Base-by-base conservation (phyloP, 2,329 filamentous ascomycete species). In the Fusarium xylarioides region DNA sequence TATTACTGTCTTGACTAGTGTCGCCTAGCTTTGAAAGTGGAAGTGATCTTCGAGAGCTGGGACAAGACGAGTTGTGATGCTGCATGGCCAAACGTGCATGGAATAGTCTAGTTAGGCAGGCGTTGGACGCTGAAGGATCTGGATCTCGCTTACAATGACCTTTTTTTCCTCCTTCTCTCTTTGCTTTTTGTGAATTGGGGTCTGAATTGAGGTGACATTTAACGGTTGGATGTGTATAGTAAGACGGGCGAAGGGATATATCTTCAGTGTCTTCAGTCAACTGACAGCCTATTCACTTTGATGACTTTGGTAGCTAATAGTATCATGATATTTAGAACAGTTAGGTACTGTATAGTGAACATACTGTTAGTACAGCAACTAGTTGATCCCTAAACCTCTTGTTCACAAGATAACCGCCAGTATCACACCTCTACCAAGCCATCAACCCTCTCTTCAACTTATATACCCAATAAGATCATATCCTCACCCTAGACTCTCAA, bases 41-140 rank as follows among this genome's bases (percentile, higher is more conserved):
- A 67, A 74, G 57, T 67, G 66, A 71, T 73, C 70, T 64, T 60
- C 66, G 21, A 67, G 4, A 60, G 43, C 40, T 62, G 47, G 47
- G 49, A 50, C 63, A 66, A 32, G 23, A 57, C 44, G 42, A 62
- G 30, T 53, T 42, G 23, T 47, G 46, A 43, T 54, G 37, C 26
- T 69, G 35, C 49, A 52, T 46, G 38, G 26, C 34, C 30, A 68
- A 43, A 54, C 52, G 18, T 58, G 63, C 53, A 68, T 67, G 53
- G 50, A 59, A 60, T 32, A 49, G 44, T 69, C 49, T 69, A 28
- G 26, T 28, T 28, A 54, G 44, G 54, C 63, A 50, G 42, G 50
- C 49, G 44, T 53, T 40, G 42, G 44, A 42, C 44, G 35, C 40
- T 37, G 59, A 37, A 47, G 42, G 40, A 58, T 21, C 26, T 61